A percentile compares a stretch with the other conserved stretches of the same genome.
These are phyloP conservation scores for Helianthus annuus DNA, from an alignment of 129 eudicot genomes.

Conservation along the genomic window DNA sequence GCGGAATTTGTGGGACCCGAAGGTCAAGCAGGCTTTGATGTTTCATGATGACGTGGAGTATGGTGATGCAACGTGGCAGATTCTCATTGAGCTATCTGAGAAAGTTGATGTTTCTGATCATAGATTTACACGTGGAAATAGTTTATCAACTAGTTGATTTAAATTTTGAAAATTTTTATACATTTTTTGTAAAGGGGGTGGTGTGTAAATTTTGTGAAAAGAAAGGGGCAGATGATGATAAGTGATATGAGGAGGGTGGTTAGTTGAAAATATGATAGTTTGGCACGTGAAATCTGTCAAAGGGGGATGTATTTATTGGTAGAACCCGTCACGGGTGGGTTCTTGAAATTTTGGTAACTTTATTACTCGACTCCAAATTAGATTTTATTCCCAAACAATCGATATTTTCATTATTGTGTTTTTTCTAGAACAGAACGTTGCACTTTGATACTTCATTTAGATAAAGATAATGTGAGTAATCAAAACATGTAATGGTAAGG, in stretches of 20 bases:
- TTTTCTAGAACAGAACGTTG: background rate
- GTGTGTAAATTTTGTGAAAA: background rate
- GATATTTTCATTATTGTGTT: background rate
- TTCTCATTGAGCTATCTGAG: constrained; percentile 36
- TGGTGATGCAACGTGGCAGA: constrained; percentile 89
- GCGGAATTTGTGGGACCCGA: constrained; percentile 57
- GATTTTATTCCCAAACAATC: background rate
- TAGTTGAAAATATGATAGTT: constrained; percentile 11
- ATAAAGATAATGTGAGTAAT: no score
- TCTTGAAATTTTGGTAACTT: constrained; percentile 14
- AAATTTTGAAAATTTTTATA: background rate
- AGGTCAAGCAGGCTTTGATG: constrained; percentile 46
- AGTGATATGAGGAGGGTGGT: background rate
- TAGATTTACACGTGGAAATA: constrained; percentile 32
- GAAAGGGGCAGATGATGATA: background rate
- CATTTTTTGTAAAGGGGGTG: background rate
- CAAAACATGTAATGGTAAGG: no score
- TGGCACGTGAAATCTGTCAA: constrained; percentile 15
- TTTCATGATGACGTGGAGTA: constrained; percentile 43
- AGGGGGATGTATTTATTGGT: constrained; percentile 22
- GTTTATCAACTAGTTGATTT: background rate
- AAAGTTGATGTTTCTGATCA: constrained; percentile 42
- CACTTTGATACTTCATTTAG: background rate
- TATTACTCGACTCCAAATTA: constrained; percentile 16
- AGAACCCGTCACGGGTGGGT: constrained; percentile 19